phyloP scores from a whole-genome alignment of 805 yeast genomes.

The Candida yuanshanica region DNA sequence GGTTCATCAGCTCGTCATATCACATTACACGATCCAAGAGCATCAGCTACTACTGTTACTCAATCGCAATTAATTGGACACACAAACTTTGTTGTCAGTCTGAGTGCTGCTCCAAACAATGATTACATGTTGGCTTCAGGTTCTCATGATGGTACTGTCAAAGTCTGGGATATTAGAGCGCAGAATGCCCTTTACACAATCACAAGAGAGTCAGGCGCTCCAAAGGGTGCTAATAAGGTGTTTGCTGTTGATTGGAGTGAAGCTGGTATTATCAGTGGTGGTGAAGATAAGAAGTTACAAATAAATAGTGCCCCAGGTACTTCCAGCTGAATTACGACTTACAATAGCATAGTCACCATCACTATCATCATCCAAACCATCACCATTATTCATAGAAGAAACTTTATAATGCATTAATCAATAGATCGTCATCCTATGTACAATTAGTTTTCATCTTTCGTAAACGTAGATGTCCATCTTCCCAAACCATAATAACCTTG shows the following conservation, averaged over 20 bases:
- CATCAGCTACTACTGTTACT: conserved; percentile 49
- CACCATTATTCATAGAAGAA: too few relatives aligned
- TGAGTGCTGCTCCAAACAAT: conserved; percentile 70
- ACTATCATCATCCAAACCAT: too few relatives aligned
- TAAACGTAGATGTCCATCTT: conserved; percentile 11
- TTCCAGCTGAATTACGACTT: conserved; percentile 6
- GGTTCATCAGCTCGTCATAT: conserved; percentile 99
- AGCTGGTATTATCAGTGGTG: conserved; percentile 86
- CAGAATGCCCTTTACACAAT: conserved; percentile 77
- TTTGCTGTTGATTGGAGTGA: conserved; percentile 83
- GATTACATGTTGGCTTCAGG: conserved; percentile 82
- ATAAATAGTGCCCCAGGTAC: conserved; percentile 48
- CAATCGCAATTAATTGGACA: conserved; percentile 84
- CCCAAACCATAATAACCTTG: conserved; percentile 69
- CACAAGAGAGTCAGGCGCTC: conserved; percentile 55
- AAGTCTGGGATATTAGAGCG: conserved; percentile 94
- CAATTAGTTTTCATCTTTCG: neutral
- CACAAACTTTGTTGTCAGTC: conserved; percentile 78
- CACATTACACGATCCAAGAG: conserved; percentile 87
- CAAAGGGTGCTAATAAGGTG: conserved; percentile 54
- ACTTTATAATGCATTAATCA: neutral
- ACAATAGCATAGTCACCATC: neutral
- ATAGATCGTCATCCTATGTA: neutral
- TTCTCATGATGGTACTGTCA: conserved; percentile 94
- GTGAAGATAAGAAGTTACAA: conserved; percentile 89